phyloP scores from a whole-genome alignment of 768 basidiomycete genomes.

The Leccinum imitatum region DNA sequence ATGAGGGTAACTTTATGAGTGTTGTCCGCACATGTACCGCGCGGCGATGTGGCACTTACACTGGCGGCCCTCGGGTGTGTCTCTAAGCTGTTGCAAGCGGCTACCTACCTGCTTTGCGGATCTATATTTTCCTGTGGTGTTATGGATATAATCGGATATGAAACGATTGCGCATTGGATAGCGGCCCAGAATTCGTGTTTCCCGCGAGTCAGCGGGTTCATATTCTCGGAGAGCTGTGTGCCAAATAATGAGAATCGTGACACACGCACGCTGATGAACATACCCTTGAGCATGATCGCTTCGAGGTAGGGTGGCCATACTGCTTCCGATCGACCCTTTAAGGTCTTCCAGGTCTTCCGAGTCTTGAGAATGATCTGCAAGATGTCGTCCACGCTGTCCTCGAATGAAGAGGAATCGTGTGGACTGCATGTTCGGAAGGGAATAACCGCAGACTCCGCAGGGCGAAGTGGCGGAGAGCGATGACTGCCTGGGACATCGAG shows the following conservation, averaged over 20 bases:
- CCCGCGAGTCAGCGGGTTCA: constrained; percentile 68
- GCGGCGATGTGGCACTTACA: constrained; percentile 44
- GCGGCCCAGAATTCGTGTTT: constrained; percentile 69
- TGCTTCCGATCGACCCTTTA: constrained; percentile 62
- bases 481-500: background rate
- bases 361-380: constrained; percentile 65
- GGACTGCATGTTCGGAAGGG: constrained; percentile 10
- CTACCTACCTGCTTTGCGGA: constrained; percentile 81
- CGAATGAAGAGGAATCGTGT: constrained; percentile 14
- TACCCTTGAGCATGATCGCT: constrained; percentile 74
- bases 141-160: constrained; percentile 74
- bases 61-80: constrained; percentile 69
- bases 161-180: constrained; percentile 80
- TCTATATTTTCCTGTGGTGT: constrained; percentile 65
- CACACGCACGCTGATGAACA: constrained; percentile 14
- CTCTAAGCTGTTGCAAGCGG: constrained; percentile 74
- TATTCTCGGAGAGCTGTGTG: constrained; percentile 66
- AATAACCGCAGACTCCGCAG: constrained; percentile 7
- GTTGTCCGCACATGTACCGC: constrained; percentile 29
- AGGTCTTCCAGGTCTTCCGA: constrained; percentile 75
- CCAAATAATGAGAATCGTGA: constrained; percentile 20
- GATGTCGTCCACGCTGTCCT: constrained; percentile 44
- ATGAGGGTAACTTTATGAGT: constrained; percentile 17
- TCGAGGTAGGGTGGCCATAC: constrained; percentile 83
- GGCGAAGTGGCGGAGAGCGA: background rate